These are phyloP conservation scores for Scedosporium apiospermum DNA, from an alignment of 2,329 filamentous ascomycete genomes.

Conservation along the genomic window DNA sequence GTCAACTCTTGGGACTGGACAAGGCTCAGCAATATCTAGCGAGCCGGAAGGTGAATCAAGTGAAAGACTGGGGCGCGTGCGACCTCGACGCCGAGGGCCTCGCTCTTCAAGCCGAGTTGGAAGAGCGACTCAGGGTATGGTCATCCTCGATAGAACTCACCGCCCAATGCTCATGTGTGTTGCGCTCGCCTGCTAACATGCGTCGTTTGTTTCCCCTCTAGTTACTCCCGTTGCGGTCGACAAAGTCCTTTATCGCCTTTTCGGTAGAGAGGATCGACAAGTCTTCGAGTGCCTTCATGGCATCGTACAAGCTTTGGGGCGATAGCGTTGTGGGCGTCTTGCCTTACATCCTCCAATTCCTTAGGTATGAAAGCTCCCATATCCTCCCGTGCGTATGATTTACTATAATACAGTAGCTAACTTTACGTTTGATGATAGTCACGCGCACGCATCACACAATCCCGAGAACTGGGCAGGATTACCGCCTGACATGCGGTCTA, in stretches of 20 bases:
- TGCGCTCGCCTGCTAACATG: no score
- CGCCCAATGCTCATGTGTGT: no score
- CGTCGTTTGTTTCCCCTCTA: constrained; percentile 17
- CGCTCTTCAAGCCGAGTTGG: constrained; percentile 67
- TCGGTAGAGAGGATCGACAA: constrained; percentile 84
- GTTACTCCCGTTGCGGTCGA: constrained; percentile 71
- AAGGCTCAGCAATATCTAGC: constrained; percentile 74
- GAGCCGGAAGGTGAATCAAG: constrained; percentile 59
- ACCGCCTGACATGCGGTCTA: constrained; percentile 62
- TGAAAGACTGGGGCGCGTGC: constrained; percentile 74
- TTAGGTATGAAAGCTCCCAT: constrained; percentile 42
- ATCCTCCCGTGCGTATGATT: no score
- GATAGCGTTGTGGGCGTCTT: constrained; percentile 73
- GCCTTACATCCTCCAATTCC: constrained; percentile 74
- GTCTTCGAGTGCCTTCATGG: constrained; percentile 60
- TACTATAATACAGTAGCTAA: constrained; percentile 4
- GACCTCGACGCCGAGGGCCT: constrained; percentile 71
- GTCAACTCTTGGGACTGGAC: constrained; percentile 66
- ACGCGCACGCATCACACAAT: constrained; percentile 88
- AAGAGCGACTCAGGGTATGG: constrained; percentile 59
- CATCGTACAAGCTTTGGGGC: constrained; percentile 75
- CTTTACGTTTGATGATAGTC: constrained; percentile 32
- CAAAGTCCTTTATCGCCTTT: constrained; percentile 85
- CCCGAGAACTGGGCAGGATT: constrained; percentile 72
- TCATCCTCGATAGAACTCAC: not conserved